Conservation (phyloP, 768 basidiomycete species). For the Boletellus ananas region DNA sequence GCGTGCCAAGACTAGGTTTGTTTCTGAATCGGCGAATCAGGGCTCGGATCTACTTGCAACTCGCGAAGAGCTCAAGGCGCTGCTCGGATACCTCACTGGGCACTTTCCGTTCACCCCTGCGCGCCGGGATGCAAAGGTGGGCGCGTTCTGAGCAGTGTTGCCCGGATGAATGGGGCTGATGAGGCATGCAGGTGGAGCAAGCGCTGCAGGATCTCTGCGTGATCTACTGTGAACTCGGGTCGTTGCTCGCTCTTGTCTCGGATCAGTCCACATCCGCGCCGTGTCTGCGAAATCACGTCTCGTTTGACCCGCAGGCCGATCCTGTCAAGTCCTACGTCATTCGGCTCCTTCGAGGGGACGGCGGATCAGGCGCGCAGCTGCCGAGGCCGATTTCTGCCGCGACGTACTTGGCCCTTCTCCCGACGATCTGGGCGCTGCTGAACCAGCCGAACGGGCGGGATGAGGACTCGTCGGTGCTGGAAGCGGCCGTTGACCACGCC, state of each 20-base stretch:
- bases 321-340: constrained; percentile 60
- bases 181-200: constrained; percentile 53
- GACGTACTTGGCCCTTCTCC: constrained; percentile 65
- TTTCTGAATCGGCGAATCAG: constrained; percentile 17
- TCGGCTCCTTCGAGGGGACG: constrained; percentile 52
- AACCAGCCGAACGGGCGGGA: constrained; percentile 36
- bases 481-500: constrained; percentile 65
- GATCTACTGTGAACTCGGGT: constrained; percentile 72
- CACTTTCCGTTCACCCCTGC: constrained; percentile 77
- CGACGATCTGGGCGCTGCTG: constrained; percentile 75
- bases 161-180: background rate
- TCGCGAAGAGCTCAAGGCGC: constrained; percentile 47
- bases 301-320: constrained; percentile 40
- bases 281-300: constrained; percentile 14
- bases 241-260: constrained; percentile 50
- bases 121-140: constrained; percentile 57
- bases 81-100: constrained; percentile 71
- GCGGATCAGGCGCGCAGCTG: constrained; percentile 39
- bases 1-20: background rate
- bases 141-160: background rate
- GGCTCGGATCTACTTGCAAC: constrained; percentile 22
- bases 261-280: constrained; percentile 12
- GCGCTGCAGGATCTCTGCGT: constrained; percentile 69
- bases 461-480: constrained; percentile 34
- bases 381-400: constrained; percentile 48